Conservation (phyloP, 306 rosid species). For the Rosa persica region DNA sequence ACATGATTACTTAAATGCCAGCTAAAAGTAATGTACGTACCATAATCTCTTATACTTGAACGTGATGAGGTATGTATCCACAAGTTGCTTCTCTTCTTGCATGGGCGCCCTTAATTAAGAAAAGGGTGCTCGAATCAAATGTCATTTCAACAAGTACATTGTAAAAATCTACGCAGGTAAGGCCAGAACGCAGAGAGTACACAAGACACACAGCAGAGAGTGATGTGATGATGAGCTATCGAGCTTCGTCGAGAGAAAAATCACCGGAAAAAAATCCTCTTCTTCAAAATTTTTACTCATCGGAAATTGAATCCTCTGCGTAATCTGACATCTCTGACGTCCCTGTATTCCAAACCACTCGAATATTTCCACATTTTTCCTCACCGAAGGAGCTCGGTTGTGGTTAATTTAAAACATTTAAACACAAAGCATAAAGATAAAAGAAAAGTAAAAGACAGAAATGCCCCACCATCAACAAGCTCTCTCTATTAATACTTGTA, state of each 20-base stretch:
- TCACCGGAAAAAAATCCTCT: background rate
- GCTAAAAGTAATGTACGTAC: background rate
- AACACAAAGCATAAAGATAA: slow-evolving; percentile 7
- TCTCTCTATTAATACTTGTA: slow-evolving; percentile 27
- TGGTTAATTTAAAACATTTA: background rate
- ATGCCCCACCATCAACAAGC: background rate
- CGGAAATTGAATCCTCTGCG: slow-evolving; percentile 44
- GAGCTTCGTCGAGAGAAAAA: background rate
- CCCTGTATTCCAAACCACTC: slow-evolving; percentile 1
- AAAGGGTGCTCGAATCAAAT: slow-evolving; percentile 5
- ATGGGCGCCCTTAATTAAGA: background rate
- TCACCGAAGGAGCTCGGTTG: background rate
- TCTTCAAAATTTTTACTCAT: slow-evolving; percentile 18
- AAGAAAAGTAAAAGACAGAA: background rate
- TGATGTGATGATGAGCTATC: background rate
- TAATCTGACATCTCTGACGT: slow-evolving; percentile 25
- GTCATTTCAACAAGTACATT: background rate
- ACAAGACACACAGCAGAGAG: background rate
- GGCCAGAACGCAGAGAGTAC: background rate
- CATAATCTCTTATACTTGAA: background rate
- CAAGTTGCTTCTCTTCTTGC: background rate
- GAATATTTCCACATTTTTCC: background rate
- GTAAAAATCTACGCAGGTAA: background rate
- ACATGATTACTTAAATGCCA: background rate
- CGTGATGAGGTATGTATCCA: background rate